Base-by-base conservation (phyloP, 352 stramenopile species). In the Globisporangium recalcitrans region DNA sequence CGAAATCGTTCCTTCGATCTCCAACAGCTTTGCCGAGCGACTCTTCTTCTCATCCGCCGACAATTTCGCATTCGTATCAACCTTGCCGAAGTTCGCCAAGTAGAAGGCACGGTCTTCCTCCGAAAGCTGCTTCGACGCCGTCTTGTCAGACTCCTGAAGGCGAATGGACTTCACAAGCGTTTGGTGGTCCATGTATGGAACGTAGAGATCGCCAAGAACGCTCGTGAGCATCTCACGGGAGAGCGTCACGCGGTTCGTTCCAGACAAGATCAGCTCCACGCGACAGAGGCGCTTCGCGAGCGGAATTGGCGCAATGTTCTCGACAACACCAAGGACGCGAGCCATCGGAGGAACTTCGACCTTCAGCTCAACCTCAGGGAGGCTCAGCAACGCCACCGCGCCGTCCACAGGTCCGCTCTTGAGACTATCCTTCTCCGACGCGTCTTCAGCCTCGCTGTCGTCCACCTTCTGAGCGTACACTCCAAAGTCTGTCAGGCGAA, bases 141-240 rank as follows among this genome's bases (percentile, higher is more conserved):
- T 68, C 21, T 78, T 65, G 42, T 86, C 77, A 2, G 75, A 67
- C 47, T 85, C 78, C 19, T 75, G 52, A 14, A 76, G 61, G 6
- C 77, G 76, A n/a, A 85, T 59, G 16, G 75, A 75, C 52, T 85
- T 70, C 3, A 88, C 78, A 19, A 84, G 52, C 16, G 70, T 65
- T 47, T 84, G 77, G 57, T 85, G 65, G 49, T 88, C 71, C 68
- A 70, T 73, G 70, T 74, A 82, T 11, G 79, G 79, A 26, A 88
- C 73, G 58, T 78, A 80, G 11, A 88, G 51, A 27, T 86, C 79
- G 7, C 76, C 71, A 13, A 88, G 52, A 22, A 87, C 74, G 19
- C 68, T 68, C 10, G 80, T 63, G 9, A 85, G 60, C 31, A 75
- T 56, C 56, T 88, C 77, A 42, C 72, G 67, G 32, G 73, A 65